Base-by-base conservation (phyloP, 306 rosid genomes). In the Trifolium dubium region DNA sequence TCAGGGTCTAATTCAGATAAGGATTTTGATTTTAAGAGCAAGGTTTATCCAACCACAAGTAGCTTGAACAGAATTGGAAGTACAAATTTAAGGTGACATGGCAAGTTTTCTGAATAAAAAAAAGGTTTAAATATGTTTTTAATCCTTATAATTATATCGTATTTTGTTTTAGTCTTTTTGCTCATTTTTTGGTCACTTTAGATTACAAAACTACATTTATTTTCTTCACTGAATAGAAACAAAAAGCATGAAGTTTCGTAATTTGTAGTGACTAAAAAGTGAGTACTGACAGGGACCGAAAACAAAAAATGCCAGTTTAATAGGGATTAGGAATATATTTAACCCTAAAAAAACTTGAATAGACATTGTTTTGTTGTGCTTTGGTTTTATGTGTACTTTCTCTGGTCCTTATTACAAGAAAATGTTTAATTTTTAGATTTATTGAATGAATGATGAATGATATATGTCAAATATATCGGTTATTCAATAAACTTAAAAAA, bases 61-160 rank as follows among this genome's bases (percentile, higher is more conserved):
- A 81, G 77, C 64, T 76, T 84, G 35, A 86, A 77, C 77, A 81
- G 86, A 84, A 60, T 74, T 65, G 86, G 87, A 44, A 88, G 84
- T 73, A 28, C 85, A 43, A 83, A 81, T 76, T 81, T 82, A 62
- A 87, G 88, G 76, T 89, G 86, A 90, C 60, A 41, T 65, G 69
- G 11, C 69, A 69, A 64, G 75, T 41, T 71, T 73, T 43, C 10
- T 74, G 64, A 49, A 31, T 37, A 49, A 50, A 31, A 19, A 19
- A 55, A 55, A 55, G 4, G 32, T 10, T 10, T 56, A 23, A 28
- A 56, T 10, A 29, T 56, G 5, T 54, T 54, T 56, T 56, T 56
- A 28, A 35, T 56, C 10, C 34, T 11, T 56, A 28, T 28, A 56
- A 56, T 2, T 2, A 6, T 28, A 3, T 23, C 7, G 1, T 23